A percentile compares a stretch with the other conserved stretches of the same genome.
Conservation (phyloP, 495 filamentous ascomycete genomes). For the Parachaetomium inaequale region DNA sequence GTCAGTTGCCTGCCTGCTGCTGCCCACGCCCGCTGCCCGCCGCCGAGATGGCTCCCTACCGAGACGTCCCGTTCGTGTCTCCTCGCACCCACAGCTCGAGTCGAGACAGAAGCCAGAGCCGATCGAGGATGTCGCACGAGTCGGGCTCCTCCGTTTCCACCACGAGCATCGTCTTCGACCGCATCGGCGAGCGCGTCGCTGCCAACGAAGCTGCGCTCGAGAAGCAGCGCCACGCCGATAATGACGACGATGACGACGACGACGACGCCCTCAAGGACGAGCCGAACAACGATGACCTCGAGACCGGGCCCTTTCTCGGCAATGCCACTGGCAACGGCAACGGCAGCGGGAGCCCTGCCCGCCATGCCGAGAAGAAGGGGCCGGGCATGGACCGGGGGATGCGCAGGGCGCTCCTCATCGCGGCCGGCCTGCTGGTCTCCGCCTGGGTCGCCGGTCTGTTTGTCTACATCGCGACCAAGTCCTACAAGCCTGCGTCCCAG, state of each 20-base stretch:
- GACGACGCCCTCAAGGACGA: conserved; percentile 46
- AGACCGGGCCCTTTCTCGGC: conserved; percentile 45
- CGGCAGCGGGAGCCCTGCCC: conserved; percentile 15
- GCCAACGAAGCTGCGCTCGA: conserved; percentile 31
- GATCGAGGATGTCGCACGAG: conserved; percentile 46
- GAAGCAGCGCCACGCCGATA: conserved; percentile 24
- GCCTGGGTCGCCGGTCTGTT: conserved; percentile 78
- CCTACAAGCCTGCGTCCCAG: conserved; percentile 59
- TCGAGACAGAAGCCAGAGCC: conserved; percentile 14
- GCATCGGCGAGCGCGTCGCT: conserved; percentile 52
- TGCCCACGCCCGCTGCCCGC: background rate
- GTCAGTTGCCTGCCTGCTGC: background rate
- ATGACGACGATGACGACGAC: conserved; percentile 45
- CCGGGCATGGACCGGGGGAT: conserved; percentile 57
- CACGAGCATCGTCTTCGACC: conserved; percentile 73
- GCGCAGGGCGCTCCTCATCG: conserved; percentile 63
- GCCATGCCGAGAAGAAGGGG: conserved; percentile 19
- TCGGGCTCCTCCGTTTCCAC: conserved; percentile 69
- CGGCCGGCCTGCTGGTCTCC: conserved; percentile 63
- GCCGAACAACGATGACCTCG: conserved; percentile 40
- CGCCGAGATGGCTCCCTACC: conserved; percentile 12
- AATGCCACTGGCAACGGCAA: conserved; percentile 23
- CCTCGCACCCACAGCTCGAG: conserved; percentile 7
- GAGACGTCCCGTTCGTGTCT: conserved; percentile 5
- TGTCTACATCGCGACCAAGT: conserved; percentile 64